A percentile compares a stretch with the other conserved stretches of the same genome.
Conservation (phyloP, 1,139 yeast genomes). For the Candida gigantensis region DNA sequence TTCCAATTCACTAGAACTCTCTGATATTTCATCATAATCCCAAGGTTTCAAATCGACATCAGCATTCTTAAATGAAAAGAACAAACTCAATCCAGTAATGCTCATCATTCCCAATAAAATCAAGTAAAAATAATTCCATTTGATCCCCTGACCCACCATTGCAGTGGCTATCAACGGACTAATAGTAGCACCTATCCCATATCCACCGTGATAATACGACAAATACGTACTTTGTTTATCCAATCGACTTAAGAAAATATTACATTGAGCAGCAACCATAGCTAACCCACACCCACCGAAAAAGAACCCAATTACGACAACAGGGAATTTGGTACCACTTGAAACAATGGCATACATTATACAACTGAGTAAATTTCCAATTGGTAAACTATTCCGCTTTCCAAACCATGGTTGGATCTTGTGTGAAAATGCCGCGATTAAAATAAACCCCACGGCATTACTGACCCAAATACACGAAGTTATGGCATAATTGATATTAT, state of each 20-base stretch:
- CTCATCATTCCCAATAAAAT: conserved; percentile 45
- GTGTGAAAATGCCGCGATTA: conserved; percentile 41
- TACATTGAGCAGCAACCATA: conserved; percentile 54
- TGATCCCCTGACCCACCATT: conserved; percentile 46
- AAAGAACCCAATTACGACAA: conserved; percentile 53
- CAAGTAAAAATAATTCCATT: conserved; percentile 57
- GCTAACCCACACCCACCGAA: conserved; percentile 65
- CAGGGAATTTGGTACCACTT: conserved; percentile 37
- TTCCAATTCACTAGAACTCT: conserved; percentile 8
- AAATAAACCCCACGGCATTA: conserved; percentile 47
- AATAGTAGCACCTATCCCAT: conserved; percentile 65
- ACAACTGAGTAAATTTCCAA: conserved; percentile 37
- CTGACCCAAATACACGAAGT: conserved; percentile 49
- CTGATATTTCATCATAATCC: conserved; percentile 25
- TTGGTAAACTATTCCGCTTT: conserved; percentile 32
- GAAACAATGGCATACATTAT: conserved; percentile 43
- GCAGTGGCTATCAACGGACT: conserved; percentile 61
- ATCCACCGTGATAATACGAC: conserved; percentile 58
- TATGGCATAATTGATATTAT: conserved; percentile 36
- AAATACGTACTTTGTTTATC: conserved; percentile 50
- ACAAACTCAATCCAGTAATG: conserved; percentile 25
- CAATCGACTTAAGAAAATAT: conserved; percentile 55
- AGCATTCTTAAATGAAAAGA: conserved; percentile 42
- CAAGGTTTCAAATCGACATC: conserved; percentile 43
- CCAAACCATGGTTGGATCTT: conserved; percentile 45